Conservation (phyloP, 148 eudicot genomes). For the Salicornia ramosissima region DNA sequence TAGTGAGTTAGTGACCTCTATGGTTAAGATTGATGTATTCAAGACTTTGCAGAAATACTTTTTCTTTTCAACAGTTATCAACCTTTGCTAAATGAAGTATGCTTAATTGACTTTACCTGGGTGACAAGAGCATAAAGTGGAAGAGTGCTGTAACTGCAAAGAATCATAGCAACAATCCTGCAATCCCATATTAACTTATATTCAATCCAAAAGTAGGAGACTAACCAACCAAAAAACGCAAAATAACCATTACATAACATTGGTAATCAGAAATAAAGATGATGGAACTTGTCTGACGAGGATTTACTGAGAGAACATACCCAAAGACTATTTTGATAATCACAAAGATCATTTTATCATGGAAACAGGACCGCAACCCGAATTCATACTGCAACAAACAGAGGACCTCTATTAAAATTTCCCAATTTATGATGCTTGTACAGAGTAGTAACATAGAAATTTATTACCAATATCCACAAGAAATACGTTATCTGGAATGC, state of each 20-base stretch:
- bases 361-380: conserved; percentile 62
- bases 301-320: conserved; percentile 29
- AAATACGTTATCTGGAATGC: conserved; percentile 88
- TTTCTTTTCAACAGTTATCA: too few relatives aligned
- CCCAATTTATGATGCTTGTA: neutral
- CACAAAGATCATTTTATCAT: conserved; percentile 32
- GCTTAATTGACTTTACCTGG: conserved; percentile 42
- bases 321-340: conserved; percentile 49
- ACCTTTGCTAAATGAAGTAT: neutral
- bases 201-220: neutral
- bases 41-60: too few relatives aligned
- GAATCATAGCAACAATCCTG: conserved; percentile 54
- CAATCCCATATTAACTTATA: conserved; percentile 1
- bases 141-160: conserved; percentile 83
- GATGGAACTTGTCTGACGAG: neutral
- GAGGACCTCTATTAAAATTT: conserved; percentile 3
- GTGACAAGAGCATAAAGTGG: conserved; percentile 81
- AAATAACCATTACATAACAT: too few relatives aligned
- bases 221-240: neutral
- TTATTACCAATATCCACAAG: conserved; percentile 82
- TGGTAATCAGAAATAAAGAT: neutral
- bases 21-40: too few relatives aligned
- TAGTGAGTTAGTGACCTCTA: too few relatives aligned
- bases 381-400: conserved; percentile 61
- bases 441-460: neutral